Evolutionary conservation across 2,329 filamentous ascomycete species (phyloP).

Genomic region (Alternaria sp.): DNA sequence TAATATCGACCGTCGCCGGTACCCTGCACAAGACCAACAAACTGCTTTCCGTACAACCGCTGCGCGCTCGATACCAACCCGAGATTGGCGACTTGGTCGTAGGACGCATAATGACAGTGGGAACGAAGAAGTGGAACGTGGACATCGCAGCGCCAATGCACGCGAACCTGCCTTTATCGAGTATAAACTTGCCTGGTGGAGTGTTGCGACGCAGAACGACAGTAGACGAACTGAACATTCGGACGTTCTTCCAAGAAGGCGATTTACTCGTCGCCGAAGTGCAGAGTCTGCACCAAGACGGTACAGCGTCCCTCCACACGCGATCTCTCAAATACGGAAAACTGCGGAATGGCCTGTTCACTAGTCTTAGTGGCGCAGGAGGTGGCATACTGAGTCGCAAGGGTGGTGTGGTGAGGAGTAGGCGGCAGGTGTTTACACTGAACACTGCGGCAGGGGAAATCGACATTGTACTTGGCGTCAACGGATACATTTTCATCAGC

Average conservation of each 20-base stretch:
- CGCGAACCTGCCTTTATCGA: constrained; percentile 81
- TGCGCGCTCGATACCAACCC: constrained; percentile 91
- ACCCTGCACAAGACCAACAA: constrained; percentile 95
- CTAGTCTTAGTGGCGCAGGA: constrained; percentile 79
- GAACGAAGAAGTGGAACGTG: constrained; percentile 90
- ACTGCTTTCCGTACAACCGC: constrained; percentile 85
- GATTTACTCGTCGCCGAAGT: constrained; percentile 95
- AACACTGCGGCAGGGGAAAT: constrained; percentile 68
- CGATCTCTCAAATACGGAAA: constrained; percentile 93
- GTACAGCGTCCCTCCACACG: constrained; percentile 86
- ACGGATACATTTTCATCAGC: constrained; percentile 95
- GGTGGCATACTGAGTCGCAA: constrained; percentile 59
- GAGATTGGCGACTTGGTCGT: constrained; percentile 97
- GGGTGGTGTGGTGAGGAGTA: constrained; percentile 80
- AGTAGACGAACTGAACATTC: constrained; percentile 95
- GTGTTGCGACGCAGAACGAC: constrained; percentile 90
- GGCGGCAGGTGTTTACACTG: constrained; percentile 85
- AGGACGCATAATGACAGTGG: constrained; percentile 93
- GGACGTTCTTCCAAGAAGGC: constrained; percentile 95
- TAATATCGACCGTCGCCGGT: constrained; percentile 89
- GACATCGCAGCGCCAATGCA: constrained; percentile 89
- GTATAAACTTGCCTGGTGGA: constrained; percentile 93
- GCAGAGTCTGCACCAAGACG: constrained; percentile 85
- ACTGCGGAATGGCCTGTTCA: constrained; percentile 89
- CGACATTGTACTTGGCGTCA: constrained; percentile 89